A percentile compares a stretch with the other conserved stretches of the same genome.
Evolutionary conservation across 495 filamentous ascomycete species (phyloP).

Genomic region (Acidiella bohemica): DNA sequence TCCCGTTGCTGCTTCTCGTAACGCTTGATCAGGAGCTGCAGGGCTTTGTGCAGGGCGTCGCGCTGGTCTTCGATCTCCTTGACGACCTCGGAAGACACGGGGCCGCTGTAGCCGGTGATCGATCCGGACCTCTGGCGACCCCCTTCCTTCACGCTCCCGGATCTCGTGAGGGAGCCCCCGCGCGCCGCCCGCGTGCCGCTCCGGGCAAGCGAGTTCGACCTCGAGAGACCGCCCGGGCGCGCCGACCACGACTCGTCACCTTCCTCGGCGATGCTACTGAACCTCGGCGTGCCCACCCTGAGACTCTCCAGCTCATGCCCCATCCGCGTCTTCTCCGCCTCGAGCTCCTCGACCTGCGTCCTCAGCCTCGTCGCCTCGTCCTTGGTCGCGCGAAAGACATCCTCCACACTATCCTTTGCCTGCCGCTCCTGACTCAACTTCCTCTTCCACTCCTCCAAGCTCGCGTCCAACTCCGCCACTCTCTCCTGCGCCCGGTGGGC

Average conservation of each 20-base stretch:
- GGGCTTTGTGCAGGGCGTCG: constrained; percentile 74
- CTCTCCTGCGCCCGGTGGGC: constrained; percentile 38
- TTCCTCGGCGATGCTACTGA: constrained; percentile 55
- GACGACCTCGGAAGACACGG: constrained; percentile 53
- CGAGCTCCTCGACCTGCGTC: constrained; percentile 62
- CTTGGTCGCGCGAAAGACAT: constrained; percentile 70
- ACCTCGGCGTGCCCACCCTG: constrained; percentile 38
- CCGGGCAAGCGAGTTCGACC: constrained; percentile 50
- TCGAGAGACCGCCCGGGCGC: constrained; percentile 37
- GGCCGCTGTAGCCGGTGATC: not conserved
- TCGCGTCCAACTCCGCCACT: constrained; percentile 60
- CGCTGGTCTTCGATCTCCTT: constrained; percentile 90
- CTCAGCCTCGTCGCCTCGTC: constrained; percentile 64
- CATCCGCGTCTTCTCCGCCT: constrained; percentile 58
- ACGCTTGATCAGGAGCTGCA: constrained; percentile 76
- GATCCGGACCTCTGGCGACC: constrained; percentile 14
- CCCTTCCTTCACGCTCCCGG: constrained; percentile 50
- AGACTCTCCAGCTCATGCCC: constrained; percentile 66
- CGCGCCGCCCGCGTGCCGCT: constrained; percentile 20
- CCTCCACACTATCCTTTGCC: constrained; percentile 87
- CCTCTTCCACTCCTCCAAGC: constrained; percentile 66
- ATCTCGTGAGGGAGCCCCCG: constrained; percentile 33
- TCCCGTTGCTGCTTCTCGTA: constrained; percentile 71
- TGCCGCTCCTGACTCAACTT: constrained; percentile 73
- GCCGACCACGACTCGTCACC: constrained; percentile 24